Evolutionary conservation across 768 basidiomycete genomes (phyloP).

Genomic region (Agrocybe pediades): DNA sequence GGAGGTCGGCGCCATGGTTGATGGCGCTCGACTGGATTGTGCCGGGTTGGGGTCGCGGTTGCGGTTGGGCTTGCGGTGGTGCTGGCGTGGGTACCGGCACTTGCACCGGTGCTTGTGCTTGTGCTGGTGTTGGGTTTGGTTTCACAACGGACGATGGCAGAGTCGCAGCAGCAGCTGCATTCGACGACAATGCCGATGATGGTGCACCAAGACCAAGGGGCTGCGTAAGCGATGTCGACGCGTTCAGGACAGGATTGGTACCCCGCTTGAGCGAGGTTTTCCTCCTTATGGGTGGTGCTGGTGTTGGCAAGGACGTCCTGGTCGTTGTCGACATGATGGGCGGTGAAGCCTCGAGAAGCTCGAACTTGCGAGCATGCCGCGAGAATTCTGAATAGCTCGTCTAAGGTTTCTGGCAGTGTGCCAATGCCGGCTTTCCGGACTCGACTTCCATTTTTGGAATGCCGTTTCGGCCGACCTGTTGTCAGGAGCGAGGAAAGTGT

Average conservation of each 20-base stretch:
- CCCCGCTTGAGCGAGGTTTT: neutral
- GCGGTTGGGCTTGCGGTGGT: neutral
- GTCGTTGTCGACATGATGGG: neutral
- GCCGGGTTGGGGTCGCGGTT: neutral
- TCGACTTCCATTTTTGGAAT: too few species aligned
- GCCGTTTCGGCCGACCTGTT: too few species aligned
- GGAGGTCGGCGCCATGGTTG: conserved; percentile 17
- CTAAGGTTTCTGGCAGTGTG: too few species aligned
- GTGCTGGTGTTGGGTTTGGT: too few species aligned
- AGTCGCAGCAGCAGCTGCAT: too few species aligned
- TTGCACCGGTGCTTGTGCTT: too few species aligned
- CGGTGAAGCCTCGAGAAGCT: neutral
- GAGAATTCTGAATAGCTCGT: too few species aligned
- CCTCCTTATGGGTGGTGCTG: neutral
- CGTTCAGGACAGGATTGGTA: neutral
- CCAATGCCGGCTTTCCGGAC: too few species aligned
- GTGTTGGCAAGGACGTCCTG: neutral
- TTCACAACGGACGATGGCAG: too few species aligned
- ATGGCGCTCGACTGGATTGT: conserved; percentile 19
- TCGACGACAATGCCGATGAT: too few species aligned
- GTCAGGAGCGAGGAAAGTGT: too few species aligned
- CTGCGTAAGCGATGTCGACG: neutral
- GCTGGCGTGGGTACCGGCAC: neutral
- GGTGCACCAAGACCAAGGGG: too few species aligned
- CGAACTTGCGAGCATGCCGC: neutral